Evolutionary conservation across 352 stramenopile genomes (phyloP).

Genomic region (Pythium apleroticum): DNA sequence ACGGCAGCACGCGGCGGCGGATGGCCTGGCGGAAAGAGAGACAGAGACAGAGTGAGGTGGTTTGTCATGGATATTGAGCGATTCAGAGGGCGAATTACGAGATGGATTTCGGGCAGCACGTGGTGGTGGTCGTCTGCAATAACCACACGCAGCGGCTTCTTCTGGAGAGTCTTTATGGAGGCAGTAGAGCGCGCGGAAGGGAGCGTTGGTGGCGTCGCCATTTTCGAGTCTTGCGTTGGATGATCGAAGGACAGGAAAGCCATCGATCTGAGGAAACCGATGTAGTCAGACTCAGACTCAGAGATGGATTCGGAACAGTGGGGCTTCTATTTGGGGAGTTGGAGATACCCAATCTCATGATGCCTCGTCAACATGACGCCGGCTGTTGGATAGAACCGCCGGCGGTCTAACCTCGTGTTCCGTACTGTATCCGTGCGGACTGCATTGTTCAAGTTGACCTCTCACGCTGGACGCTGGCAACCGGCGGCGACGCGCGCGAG

Average conservation of each 20-base stretch:
- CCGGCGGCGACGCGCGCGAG: background rate
- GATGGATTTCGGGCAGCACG: constrained; percentile 68
- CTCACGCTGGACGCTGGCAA: background rate
- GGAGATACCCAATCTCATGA: background rate
- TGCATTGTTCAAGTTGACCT: constrained; percentile 16
- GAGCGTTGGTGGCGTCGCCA: background rate
- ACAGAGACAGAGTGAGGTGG: background rate
- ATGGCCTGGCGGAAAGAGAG: constrained; percentile 49
- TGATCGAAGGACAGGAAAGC: background rate
- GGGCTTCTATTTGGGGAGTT: background rate
- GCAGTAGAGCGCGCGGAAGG: background rate
- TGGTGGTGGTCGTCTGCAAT: constrained; percentile 83
- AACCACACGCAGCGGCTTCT: constrained; percentile 37
- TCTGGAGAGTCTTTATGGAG: background rate
- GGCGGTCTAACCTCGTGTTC: background rate
- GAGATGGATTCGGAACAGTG: background rate
- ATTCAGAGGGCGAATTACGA: constrained; percentile 28
- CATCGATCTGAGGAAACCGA: background rate
- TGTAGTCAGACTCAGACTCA: background rate
- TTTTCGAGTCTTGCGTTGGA: background rate
- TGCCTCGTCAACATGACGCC: constrained; percentile 5
- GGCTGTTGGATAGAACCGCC: background rate
- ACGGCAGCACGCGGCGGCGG: constrained; percentile 61
- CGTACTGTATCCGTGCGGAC: too few species aligned
- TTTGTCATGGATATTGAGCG: background rate